Percentiles rank a stretch among this genome's conserved stretches.
Evolutionary conservation across 1,284 basidiomycete genomes (phyloP).

Genomic region (Ceratobasidium papillatum): DNA sequence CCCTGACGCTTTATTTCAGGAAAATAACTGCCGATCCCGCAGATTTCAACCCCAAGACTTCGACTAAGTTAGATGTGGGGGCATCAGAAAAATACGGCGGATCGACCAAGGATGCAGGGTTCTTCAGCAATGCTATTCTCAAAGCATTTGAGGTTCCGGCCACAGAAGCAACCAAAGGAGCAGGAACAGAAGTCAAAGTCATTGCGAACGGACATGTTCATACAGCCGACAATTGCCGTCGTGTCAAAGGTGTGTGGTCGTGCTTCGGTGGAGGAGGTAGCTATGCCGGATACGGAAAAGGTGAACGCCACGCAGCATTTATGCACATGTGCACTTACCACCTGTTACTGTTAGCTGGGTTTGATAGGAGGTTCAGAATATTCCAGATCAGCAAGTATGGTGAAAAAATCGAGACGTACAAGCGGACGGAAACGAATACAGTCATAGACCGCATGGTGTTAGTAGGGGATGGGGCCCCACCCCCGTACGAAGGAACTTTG

Average conservation of each 20-base stretch:
- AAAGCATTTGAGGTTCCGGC: conserved; percentile 52
- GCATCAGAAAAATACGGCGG: conserved; percentile 43
- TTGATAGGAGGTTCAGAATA: conserved; percentile 88
- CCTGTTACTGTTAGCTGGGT: conserved; percentile 56
- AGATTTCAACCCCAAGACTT: conserved; percentile 66
- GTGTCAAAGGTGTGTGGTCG: conserved; percentile 86
- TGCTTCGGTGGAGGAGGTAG: conserved; percentile 92
- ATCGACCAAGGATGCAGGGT: conserved; percentile 64
- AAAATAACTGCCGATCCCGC: conserved; percentile 66
- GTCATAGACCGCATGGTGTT: conserved; percentile 73
- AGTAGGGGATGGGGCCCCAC: conserved; percentile 55
- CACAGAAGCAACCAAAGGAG: conserved; percentile 67
- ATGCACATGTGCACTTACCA: background rate
- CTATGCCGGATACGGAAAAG: conserved; percentile 84
- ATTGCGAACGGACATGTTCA: conserved; percentile 90
- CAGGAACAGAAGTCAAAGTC: conserved; percentile 76
- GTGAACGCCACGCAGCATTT: conserved; percentile 58
- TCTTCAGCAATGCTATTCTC: conserved; percentile 82
- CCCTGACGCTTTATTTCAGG: conserved; percentile 52
- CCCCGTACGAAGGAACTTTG: conserved; percentile 25
- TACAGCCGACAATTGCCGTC: conserved; percentile 86
- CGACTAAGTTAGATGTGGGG: conserved; percentile 72
- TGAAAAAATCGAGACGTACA: conserved; percentile 88
- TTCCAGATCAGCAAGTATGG: conserved; percentile 88
- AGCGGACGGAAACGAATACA: conserved; percentile 79